These are phyloP conservation scores for Ceraceosorus bombacis DNA, from an alignment of 1,284 basidiomycete species.

Conservation along the genomic window DNA sequence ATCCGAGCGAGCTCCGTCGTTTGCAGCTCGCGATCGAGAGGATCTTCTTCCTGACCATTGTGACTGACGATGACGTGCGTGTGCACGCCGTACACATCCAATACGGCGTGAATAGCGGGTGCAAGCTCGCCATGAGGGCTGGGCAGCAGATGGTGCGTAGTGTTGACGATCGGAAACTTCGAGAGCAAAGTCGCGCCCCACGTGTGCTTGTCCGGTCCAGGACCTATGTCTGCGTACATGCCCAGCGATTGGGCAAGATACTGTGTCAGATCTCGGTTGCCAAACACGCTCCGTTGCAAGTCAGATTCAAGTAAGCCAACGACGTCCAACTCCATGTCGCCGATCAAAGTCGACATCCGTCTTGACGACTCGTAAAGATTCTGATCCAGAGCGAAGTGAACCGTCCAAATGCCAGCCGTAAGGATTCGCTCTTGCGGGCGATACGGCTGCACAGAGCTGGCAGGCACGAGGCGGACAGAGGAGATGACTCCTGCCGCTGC, in stretches of 20 bases:
- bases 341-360: slow-evolving; percentile 66
- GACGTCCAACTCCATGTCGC: slow-evolving; percentile 44
- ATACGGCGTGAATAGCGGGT: slow-evolving; percentile 65
- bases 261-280: slow-evolving; percentile 63
- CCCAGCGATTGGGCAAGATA: slow-evolving; percentile 58
- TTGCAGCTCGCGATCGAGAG: slow-evolving; percentile 79
- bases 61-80: slow-evolving; percentile 55
- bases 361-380: slow-evolving; percentile 48
- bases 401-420: slow-evolving; percentile 85
- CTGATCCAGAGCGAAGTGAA: slow-evolving; percentile 60
- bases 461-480: not conserved
- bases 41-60: slow-evolving; percentile 86
- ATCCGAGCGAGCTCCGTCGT: slow-evolving; percentile 72
- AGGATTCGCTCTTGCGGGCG: slow-evolving; percentile 63
- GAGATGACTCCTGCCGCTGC: not conserved
- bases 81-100: slow-evolving; percentile 72
- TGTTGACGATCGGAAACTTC: slow-evolving; percentile 87
- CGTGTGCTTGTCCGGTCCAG: slow-evolving; percentile 79
- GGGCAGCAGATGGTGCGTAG: slow-evolving; percentile 79
- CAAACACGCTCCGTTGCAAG: slow-evolving; percentile 72
- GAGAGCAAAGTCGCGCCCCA: slow-evolving; percentile 56
- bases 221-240: slow-evolving; percentile 66
- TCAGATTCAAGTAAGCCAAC: slow-evolving; percentile 71
- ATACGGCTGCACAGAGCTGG: slow-evolving; percentile 53
- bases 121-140: slow-evolving; percentile 75